Conservation (phyloP, 306 rosid genomes). For the Ceratonia siliqua region DNA sequence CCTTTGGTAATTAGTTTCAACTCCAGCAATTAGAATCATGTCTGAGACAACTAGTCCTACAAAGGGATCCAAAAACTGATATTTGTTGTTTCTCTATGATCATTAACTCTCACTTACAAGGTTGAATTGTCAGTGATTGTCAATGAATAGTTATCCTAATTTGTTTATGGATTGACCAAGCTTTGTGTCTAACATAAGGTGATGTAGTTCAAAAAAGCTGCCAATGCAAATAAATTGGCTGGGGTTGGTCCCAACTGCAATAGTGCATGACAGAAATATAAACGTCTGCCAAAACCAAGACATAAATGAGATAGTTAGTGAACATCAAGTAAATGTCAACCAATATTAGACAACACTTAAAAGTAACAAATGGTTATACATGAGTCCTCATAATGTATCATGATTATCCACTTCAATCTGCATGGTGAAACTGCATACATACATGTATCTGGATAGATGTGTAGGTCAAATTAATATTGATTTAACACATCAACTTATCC, state of each 20-base stretch:
- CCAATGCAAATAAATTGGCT: constrained; percentile 91
- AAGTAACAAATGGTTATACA: not conserved
- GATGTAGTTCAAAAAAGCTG: no score
- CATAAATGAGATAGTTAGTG: constrained; percentile 13
- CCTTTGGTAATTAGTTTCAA: no score
- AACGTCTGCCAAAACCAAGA: constrained; percentile 48
- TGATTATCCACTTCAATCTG: not conserved
- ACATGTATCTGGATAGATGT: not conserved
- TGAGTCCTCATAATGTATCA: constrained; percentile 1
- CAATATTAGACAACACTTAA: not conserved
- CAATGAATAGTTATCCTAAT: no score
- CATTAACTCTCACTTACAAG: no score
- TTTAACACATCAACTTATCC: constrained; percentile 4
- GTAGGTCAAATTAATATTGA: not conserved
- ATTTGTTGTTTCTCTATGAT: no score
- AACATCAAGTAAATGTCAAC: not conserved
- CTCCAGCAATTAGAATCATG: no score
- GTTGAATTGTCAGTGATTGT: no score
- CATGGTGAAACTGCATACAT: not conserved
- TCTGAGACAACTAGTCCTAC: no score
- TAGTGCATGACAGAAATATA: constrained; percentile 63
- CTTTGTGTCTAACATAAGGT: no score
- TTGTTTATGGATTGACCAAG: no score
- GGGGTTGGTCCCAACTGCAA: constrained; percentile 85
- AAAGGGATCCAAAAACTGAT: no score